These are phyloP conservation scores for Exophiala dermatitidis DNA, from an alignment of 2,329 filamentous ascomycete genomes.

Conservation along the genomic window DNA sequence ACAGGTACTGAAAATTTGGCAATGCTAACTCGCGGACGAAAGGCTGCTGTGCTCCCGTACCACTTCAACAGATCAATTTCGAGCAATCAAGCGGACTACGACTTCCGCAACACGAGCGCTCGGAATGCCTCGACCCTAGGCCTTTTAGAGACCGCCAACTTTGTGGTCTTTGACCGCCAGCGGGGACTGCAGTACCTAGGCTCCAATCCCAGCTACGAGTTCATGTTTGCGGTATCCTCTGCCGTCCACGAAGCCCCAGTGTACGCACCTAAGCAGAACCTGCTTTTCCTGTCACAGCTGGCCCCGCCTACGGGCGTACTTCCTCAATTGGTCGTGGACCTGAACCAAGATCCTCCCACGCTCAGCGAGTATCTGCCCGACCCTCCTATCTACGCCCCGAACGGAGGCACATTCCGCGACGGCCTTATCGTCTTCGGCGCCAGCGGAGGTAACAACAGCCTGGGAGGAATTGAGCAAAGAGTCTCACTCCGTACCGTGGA, in stretches of 20 bases:
- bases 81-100: slow-evolving; percentile 24
- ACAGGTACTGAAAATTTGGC: background rate
- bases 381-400: slow-evolving; percentile 41
- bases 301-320: slow-evolving; percentile 34
- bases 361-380: slow-evolving; percentile 34
- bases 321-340: slow-evolving; percentile 36
- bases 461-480: slow-evolving; percentile 35
- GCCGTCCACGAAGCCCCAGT: slow-evolving; percentile 41
- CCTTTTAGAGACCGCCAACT: slow-evolving; percentile 32
- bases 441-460: slow-evolving; percentile 34
- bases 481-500: slow-evolving; percentile 41
- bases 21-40: background rate
- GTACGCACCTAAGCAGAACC: slow-evolving; percentile 37
- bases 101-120: slow-evolving; percentile 32
- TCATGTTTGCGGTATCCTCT: slow-evolving; percentile 34
- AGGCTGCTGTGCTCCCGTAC: slow-evolving; percentile 31
- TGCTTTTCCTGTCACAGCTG: slow-evolving; percentile 37
- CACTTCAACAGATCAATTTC: slow-evolving; percentile 35
- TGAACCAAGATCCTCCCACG: slow-evolving; percentile 39
- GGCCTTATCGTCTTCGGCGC: slow-evolving; percentile 37
- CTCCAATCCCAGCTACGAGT: slow-evolving; percentile 33
- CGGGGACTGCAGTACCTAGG: slow-evolving; percentile 35
- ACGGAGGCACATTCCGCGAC: slow-evolving; percentile 37
- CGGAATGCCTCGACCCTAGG: slow-evolving; percentile 31
- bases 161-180: slow-evolving; percentile 36